phyloP scores from a whole-genome alignment of 2,329 filamentous ascomycete species.

The Rachicladosporium sp. region DNA sequence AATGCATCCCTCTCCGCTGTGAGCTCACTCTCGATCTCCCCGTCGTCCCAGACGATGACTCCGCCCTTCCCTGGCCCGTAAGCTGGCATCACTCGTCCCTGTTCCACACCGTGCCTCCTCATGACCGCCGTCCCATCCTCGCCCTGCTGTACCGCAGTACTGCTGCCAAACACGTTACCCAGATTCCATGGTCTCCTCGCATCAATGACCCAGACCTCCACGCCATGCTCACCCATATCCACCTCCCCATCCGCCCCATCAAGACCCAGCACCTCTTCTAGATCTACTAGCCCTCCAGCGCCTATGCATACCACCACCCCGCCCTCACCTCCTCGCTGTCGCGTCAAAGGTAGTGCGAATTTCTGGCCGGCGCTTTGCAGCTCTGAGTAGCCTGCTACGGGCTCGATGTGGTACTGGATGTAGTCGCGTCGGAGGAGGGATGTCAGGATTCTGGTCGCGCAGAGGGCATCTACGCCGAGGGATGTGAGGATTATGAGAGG shows the following conservation, averaged over 20 bases:
- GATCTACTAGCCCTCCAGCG: conserved; percentile 80
- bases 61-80: conserved; percentile 75
- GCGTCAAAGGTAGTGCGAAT: conserved; percentile 75
- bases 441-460: conserved; percentile 87
- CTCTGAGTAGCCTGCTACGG: conserved; percentile 84
- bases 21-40: conserved; percentile 81
- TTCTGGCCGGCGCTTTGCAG: conserved; percentile 67
- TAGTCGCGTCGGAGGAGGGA: conserved; percentile 93
- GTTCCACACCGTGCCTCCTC: conserved; percentile 54
- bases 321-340: conserved; percentile 68
- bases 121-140: conserved; percentile 25
- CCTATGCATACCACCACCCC: conserved; percentile 87
- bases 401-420: conserved; percentile 93
- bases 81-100: conserved; percentile 56
- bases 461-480: conserved; percentile 89
- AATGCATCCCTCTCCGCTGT: conserved; percentile 67
- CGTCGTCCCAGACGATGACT: conserved; percentile 89
- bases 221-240: conserved; percentile 51
- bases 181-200: conserved; percentile 89
- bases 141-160: conserved; percentile 21
- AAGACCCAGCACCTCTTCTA: conserved; percentile 68
- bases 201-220: conserved; percentile 92
- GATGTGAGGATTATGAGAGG: conserved; percentile 85
- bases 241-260: conserved; percentile 38
- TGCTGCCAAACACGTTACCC: conserved; percentile 66